phyloP scores from a whole-genome alignment of 164 flowering plant genomes.

The Houttuynia cordata region DNA sequence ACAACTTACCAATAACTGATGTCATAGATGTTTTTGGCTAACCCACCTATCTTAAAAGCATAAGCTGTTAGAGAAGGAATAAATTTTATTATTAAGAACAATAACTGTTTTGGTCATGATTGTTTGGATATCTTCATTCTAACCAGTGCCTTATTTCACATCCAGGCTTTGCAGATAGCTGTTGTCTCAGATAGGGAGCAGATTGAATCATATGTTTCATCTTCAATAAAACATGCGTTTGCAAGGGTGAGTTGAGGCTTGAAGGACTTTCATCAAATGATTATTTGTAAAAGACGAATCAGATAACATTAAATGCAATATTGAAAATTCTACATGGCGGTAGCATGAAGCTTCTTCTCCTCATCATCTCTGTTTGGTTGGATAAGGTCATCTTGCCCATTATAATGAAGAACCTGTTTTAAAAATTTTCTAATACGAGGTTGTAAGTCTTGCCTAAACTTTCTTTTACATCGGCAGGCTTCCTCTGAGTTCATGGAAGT shows the following conservation, averaged over 20 bases:
- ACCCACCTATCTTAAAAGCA: neutral
- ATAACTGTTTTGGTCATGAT: neutral
- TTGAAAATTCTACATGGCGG: neutral
- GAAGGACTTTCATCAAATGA: neutral
- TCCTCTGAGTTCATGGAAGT: neutral
- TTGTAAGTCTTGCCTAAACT: neutral
- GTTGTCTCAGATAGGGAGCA: constrained; percentile 55
- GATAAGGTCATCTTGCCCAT: neutral
- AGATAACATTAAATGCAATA: neutral
- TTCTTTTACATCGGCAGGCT: neutral
- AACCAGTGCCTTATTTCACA: neutral
- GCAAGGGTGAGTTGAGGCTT: constrained; percentile 44
- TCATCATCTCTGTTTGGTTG: neutral
- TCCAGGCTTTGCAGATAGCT: constrained; percentile 40
- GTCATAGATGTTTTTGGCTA: neutral
- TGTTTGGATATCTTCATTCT: neutral
- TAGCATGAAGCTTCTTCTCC: neutral
- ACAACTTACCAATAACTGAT: too few species aligned
- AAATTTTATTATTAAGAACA: too few species aligned
- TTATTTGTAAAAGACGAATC: neutral
- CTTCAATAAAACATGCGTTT: constrained; percentile 69
- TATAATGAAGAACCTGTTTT: neutral
- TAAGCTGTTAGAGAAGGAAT: neutral
- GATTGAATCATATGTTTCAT: constrained; percentile 60
- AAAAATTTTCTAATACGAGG: neutral